phyloP scores from a whole-genome alignment of 129 eudicot species.

The Lactuca sativa region DNA sequence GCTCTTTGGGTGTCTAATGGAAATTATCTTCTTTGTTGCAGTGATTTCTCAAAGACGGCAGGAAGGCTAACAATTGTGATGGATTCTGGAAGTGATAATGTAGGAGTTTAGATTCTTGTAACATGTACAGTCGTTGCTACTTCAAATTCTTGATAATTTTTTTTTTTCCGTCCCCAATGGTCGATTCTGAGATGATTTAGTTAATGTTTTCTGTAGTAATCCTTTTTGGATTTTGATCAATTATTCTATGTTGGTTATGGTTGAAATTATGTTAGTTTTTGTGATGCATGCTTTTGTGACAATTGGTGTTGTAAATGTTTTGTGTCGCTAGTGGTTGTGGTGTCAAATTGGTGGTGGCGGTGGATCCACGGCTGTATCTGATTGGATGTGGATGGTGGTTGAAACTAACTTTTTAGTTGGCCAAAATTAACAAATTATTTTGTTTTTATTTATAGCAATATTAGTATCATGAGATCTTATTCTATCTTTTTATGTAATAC shows the following conservation, averaged over 20 bases:
- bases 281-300: constrained; percentile 6
- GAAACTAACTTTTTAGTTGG: neutral
- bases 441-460: too few species aligned
- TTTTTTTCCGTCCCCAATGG: constrained; percentile 22
- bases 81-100: constrained; percentile 52
- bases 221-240: constrained; percentile 7
- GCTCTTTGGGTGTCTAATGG: constrained; percentile 1
- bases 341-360: neutral
- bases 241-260: constrained; percentile 19
- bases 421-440: too few species aligned
- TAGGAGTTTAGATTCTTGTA: constrained; percentile 37
- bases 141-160: constrained; percentile 16
- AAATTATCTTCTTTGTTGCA: constrained; percentile 29
- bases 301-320: neutral
- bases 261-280: constrained; percentile 3
- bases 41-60: constrained; percentile 68
- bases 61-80: constrained; percentile 60
- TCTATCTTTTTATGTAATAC: neutral
- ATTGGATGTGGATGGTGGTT: neutral
- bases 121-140: constrained; percentile 52
- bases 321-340: neutral
- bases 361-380: neutral
- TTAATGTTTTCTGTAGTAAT: constrained; percentile 19
- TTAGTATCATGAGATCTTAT: too few species aligned
- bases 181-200: constrained; percentile 24